A percentile compares a stretch with the other conserved stretches of the same genome.
Conservation (phyloP, 108 stramenopile species). For the Discostella stelligeroides region DNA sequence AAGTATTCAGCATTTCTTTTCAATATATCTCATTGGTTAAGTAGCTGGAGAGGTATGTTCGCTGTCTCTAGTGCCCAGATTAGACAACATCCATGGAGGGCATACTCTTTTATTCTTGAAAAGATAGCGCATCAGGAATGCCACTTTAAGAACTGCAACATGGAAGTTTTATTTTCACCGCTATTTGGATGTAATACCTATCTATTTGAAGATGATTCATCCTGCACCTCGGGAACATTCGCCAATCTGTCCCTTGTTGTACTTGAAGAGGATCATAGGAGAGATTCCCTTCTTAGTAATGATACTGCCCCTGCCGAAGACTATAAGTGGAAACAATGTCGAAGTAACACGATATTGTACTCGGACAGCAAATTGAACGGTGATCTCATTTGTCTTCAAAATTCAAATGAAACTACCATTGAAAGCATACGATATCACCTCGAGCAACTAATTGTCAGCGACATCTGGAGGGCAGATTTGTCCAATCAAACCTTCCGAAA, state of each 20-base stretch:
- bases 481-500: too few species aligned
- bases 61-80: slow-evolving; percentile 13
- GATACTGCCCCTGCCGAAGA: neutral
- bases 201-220: neutral
- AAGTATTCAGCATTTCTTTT: neutral
- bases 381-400: slow-evolving; percentile 3
- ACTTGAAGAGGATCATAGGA: slow-evolving; percentile 6
- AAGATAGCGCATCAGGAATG: neutral
- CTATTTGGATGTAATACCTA: slow-evolving; percentile 13
- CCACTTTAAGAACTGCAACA: slow-evolving; percentile 2
- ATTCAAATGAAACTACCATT: neutral
- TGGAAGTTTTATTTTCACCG: slow-evolving; percentile 7
- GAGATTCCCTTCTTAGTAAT: neutral
- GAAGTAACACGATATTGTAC: neutral
- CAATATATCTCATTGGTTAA: neutral
- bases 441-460: too few species aligned
- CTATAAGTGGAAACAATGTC: neutral
- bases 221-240: slow-evolving; percentile 2
- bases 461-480: too few species aligned
- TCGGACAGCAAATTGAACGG: neutral
- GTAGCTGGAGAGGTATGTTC: slow-evolving; percentile 22
- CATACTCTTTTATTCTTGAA: slow-evolving; percentile 2
- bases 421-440: too few species aligned
- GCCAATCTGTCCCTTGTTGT: neutral
- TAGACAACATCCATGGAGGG: neutral